Evolutionary conservation across 352 stramenopile genomes (phyloP), one percentile per base, ranked within the genome.

Genomic region (Phytophthora capsici): DNA sequence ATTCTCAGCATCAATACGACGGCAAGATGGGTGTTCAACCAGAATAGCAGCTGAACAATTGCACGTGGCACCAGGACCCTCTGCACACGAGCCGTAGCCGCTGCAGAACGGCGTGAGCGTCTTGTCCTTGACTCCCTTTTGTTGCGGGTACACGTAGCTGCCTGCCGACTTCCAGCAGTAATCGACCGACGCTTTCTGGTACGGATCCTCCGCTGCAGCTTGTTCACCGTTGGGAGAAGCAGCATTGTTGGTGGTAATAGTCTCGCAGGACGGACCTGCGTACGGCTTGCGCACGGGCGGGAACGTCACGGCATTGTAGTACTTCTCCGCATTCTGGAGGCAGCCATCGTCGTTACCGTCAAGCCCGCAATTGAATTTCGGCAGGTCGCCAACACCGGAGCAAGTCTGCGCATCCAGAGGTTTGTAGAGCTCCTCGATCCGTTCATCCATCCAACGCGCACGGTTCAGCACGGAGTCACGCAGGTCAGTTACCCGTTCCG

Each of bases 381-480:
- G 82, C 16, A 93, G 68, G 13, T 69, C 57, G 5, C 84, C 84
- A 3, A 93, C 80, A 30, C 78, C 82, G 25, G 78, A 87, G 57
- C 84, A 93, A 13, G 77, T 85, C 20, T 63, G 34, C 0, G 71
- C 78, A 54, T 85, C 61, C 16, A 93, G 70, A 43, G 62, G 46
- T 60, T 90, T 90, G 77, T 90, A 94, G 3, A 94, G 66, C 25
- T 78, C 28, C 30, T 80, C 76, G 43, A 94, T 89, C 32, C 80
- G 80, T 43, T 69, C 74, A 28, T 94, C 85, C 85, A 94, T 91
- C 85, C 85, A 94, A 34, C 62, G 69, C 5, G 78, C 81, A 26
- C 85, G 81, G 5, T 61, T 68, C 3, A 92, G 36, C 14, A 91
- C 79, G 0, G 80, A 61, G 0, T 69, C 36, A 26, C 84, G 80